These are phyloP conservation scores for Hura crepitans DNA, from an alignment of 441 rosid genomes.

Conservation along the genomic window DNA sequence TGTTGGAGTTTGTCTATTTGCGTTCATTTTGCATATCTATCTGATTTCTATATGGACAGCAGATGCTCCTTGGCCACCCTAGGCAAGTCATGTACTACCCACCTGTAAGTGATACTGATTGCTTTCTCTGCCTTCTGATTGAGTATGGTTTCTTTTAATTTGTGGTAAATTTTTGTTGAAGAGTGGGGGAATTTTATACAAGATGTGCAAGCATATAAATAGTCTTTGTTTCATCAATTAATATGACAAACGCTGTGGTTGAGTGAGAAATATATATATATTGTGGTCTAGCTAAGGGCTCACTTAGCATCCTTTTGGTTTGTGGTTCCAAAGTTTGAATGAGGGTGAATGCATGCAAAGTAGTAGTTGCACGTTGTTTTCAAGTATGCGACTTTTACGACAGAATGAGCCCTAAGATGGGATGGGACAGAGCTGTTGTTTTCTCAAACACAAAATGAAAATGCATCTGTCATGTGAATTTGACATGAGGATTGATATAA, in stretches of 20 bases:
- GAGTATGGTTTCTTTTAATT: not conserved
- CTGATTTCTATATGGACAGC: constrained; percentile 60
- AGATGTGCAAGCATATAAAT: not conserved
- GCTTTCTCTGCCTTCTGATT: not conserved
- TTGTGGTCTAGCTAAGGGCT: too few relatives aligned
- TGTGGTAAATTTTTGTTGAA: not conserved
- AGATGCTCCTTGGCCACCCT: constrained; percentile 60
- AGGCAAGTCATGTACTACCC: constrained; percentile 65
- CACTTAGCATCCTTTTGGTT: too few relatives aligned
- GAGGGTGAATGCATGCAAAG: too few relatives aligned
- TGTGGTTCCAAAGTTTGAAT: too few relatives aligned
- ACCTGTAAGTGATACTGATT: constrained; percentile 48
- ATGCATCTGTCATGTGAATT: not conserved
- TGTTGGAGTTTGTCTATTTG: not conserved
- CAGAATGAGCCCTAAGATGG: not conserved
- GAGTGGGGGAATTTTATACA: not conserved
- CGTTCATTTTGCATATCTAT: constrained; percentile 19
- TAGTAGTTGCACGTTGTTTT: too few relatives aligned
- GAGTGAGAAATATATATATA: too few relatives aligned
- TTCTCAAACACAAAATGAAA: not conserved
- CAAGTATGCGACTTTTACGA: too few relatives aligned
- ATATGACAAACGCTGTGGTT: too few relatives aligned
- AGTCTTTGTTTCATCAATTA: not conserved
- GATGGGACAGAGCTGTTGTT: not conserved
- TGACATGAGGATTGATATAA: not conserved